Percentiles rank a stretch among this genome's conserved stretches.
Evolutionary conservation across 768 basidiomycete species (phyloP).

Genomic region (Hypsizygus marmoreus): DNA sequence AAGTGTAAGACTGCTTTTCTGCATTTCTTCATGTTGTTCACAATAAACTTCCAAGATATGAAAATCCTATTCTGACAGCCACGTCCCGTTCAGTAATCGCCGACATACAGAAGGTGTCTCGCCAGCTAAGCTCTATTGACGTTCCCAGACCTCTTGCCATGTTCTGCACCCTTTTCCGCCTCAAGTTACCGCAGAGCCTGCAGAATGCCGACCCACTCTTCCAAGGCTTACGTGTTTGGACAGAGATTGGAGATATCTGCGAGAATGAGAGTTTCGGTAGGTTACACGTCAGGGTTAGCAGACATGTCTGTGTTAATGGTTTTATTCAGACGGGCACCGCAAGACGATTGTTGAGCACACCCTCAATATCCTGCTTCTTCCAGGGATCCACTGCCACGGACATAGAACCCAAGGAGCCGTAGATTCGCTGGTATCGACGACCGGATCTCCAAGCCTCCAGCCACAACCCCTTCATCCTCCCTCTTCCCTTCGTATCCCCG

Average conservation of each 20-base stretch:
- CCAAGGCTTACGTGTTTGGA: slow-evolving; percentile 69
- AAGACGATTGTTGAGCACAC: slow-evolving; percentile 80
- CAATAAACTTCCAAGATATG: slow-evolving; percentile 50
- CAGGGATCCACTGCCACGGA: slow-evolving; percentile 62
- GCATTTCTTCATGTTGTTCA: slow-evolving; percentile 2
- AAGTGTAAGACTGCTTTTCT: slow-evolving; percentile 40
- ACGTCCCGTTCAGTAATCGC: slow-evolving; percentile 72
- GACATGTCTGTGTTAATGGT: slow-evolving; percentile 4
- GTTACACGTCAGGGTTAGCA: slow-evolving; percentile 12
- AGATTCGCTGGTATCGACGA: slow-evolving; percentile 39
- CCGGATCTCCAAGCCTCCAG: slow-evolving; percentile 32
- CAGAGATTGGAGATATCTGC: slow-evolving; percentile 71
- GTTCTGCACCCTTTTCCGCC: slow-evolving; percentile 55
- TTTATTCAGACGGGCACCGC: slow-evolving; percentile 62
- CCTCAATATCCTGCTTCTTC: slow-evolving; percentile 73
- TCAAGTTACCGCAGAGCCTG: slow-evolving; percentile 20
- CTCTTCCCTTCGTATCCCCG: slow-evolving; percentile 56
- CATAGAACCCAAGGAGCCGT: slow-evolving; percentile 33
- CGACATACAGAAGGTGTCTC: slow-evolving; percentile 67
- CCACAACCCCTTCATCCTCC: slow-evolving; percentile 42
- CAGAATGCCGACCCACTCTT: slow-evolving; percentile 51
- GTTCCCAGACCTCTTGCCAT: slow-evolving; percentile 69
- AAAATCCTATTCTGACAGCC: slow-evolving; percentile 78
- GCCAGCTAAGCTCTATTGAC: slow-evolving; percentile 60
- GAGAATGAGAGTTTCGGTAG: slow-evolving; percentile 81